Evolutionary conservation across 805 yeast genomes (phyloP).

Genomic region (Saccharomycopsis fibuligera): DNA sequence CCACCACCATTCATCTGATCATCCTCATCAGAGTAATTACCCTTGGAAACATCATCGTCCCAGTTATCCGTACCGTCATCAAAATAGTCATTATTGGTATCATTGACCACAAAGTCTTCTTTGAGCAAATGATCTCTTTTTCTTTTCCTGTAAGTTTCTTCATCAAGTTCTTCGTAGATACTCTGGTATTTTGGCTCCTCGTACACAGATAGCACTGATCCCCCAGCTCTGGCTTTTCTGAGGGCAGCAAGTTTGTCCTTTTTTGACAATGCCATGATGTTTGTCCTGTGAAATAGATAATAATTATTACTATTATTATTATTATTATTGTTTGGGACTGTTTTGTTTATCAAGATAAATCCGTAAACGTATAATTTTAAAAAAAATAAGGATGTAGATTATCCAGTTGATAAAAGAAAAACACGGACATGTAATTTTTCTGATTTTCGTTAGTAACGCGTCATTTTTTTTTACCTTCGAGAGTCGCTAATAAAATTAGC

Average conservation of each 20-base stretch:
- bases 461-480: no score
- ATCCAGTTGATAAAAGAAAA: no score
- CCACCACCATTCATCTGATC: constrained; percentile 45
- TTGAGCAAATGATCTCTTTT: constrained; percentile 75
- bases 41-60: constrained; percentile 46
- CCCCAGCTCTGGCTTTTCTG: constrained; percentile 58
- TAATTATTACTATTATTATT: no score
- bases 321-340: no score
- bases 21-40: constrained; percentile 46
- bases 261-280: constrained; percentile 27
- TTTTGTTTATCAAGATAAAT: no score
- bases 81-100: constrained; percentile 87
- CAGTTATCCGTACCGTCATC: constrained; percentile 92
- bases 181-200: constrained; percentile 46
- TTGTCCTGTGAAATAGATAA: no score
- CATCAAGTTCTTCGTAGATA: constrained; percentile 86
- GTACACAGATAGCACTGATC: constrained; percentile 38
- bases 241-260: constrained; percentile 52
- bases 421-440: no score
- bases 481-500: no score
- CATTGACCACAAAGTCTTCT: constrained; percentile 93
- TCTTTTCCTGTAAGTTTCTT: constrained; percentile 65
- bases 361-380: no score
- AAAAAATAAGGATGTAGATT: no score
- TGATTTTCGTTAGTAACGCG: no score